Percentiles rank a stretch among this genome's conserved stretches.
Evolutionary conservation across 2,329 filamentous ascomycete genomes (phyloP).

Genomic region (Penicillium sp.): DNA sequence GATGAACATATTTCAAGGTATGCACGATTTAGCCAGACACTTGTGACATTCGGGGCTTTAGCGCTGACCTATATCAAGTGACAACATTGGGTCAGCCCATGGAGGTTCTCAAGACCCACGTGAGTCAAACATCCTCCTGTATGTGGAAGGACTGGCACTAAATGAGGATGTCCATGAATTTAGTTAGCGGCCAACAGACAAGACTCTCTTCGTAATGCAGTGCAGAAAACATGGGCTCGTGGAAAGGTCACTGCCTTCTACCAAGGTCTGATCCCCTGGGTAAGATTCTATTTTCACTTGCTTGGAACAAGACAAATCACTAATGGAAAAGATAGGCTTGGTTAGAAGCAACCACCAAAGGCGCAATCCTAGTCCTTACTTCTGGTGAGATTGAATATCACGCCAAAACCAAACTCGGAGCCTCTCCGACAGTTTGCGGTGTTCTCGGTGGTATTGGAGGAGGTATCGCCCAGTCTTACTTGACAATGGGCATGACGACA

Average conservation of each 20-base stretch:
- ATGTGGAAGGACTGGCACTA: too few species aligned
- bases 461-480: conserved; percentile 93
- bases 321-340: not conserved
- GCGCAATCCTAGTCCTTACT: not conserved
- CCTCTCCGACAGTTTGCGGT: conserved; percentile 78
- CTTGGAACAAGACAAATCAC: not conserved
- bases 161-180: not conserved
- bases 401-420: conserved; percentile 51
- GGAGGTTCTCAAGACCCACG: not conserved
- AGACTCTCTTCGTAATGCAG: not conserved
- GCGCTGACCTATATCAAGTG: not conserved
- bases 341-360: not conserved
- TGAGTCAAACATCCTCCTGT: not conserved
- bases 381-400: not conserved
- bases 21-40: not conserved
- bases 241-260: not conserved
- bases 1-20: conserved; percentile 1
- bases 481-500: conserved; percentile 98
- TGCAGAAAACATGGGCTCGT: not conserved
- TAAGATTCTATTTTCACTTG: conserved; percentile 42
- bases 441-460: conserved; percentile 86
- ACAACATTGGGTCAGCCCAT: not conserved
- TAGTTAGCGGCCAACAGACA: not conserved
- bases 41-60: not conserved
- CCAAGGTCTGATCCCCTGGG: conserved; percentile 1